A percentile compares a stretch with the other conserved stretches of the same genome.
These are phyloP conservation scores for Nemania serpens DNA, from an alignment of 2,329 filamentous ascomycete genomes.

Conservation along the genomic window DNA sequence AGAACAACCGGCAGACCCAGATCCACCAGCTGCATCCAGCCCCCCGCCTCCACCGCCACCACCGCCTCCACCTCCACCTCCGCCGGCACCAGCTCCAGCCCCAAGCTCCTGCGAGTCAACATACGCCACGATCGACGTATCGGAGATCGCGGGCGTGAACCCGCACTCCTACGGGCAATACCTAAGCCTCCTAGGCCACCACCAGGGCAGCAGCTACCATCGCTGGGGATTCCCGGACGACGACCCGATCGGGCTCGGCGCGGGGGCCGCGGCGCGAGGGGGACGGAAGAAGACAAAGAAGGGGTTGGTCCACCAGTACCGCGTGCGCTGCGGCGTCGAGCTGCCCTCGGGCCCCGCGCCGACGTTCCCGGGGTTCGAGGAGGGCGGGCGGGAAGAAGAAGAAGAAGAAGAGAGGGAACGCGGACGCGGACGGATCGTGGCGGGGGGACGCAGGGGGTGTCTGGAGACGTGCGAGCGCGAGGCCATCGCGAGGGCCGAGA, in stretches of 20 bases:
- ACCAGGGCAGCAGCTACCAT: not conserved
- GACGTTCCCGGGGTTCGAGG: constrained; percentile 1
- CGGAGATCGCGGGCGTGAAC: constrained; percentile 27
- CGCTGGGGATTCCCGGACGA: no score
- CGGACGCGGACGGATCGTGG: not conserved
- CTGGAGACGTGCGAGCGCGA: constrained; percentile 33
- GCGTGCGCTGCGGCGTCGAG: constrained; percentile 31
- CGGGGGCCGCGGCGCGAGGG: not conserved
- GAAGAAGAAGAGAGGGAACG: not conserved
- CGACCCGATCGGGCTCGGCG: no score
- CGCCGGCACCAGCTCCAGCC: not conserved
- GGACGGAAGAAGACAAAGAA: not conserved
- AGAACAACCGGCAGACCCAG: not conserved
- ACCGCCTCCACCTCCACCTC: not conserved
- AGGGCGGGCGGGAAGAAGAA: no score
- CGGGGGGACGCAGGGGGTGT: constrained; percentile 22
- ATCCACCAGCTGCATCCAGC: not conserved
- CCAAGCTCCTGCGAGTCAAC: constrained; percentile 27
- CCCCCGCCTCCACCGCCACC: not conserved
- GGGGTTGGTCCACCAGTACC: constrained; percentile 33
- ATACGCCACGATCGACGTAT: constrained; percentile 33
- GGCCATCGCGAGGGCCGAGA: constrained; percentile 24
- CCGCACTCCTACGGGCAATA: constrained; percentile 29
- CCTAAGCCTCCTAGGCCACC: constrained; percentile 30
- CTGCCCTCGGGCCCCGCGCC: constrained; percentile 13